Base-by-base conservation (phyloP, 1,139 yeast species). In the Petasospora fabianii region DNA sequence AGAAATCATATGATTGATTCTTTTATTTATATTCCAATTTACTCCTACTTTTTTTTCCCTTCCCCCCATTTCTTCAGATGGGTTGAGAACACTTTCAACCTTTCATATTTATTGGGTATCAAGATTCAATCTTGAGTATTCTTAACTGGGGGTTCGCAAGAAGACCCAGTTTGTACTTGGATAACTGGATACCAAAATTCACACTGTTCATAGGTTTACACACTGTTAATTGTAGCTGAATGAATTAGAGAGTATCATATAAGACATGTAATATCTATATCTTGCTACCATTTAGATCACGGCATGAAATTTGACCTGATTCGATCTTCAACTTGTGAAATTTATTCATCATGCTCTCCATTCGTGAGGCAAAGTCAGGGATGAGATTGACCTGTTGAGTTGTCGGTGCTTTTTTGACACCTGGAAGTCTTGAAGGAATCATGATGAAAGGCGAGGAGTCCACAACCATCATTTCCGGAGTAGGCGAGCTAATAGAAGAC, bases 121-220 rank as follows among this genome's bases (percentile, higher is more conserved):
- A n/a, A n/a, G n/a, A n/a, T n/a, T n/a, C n/a, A n/a, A n/a, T n/a
- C n/a, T n/a, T n/a, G n/a, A n/a, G n/a, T n/a, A n/a, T n/a, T n/a
- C n/a, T n/a, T n/a, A n/a, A n/a, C n/a, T n/a, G n/a, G n/a, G n/a
- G n/a, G n/a, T n/a, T n/a, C n/a, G n/a, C n/a, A n/a, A n/a, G n/a
- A n/a, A n/a, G n/a, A n/a, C 24, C 31, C 24, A 13, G 26, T 22
- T 22, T 22, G 26, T 26, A 26, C 28, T 13, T 13, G 28, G 28
- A 13, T 26, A 6, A 13, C 15, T 10, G 28, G 28, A 26, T 13
- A 26, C 26, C n/a, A 26, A 14, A 26, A 22, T 11, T 22, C 13
- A 26, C n/a, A 26, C 28, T 26, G 28, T 26, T 26, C 28, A 26
- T 26, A 26, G 28, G 28, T 26, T 14, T 5, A 13, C 10, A n/a